Conservation (phyloP, 345 rosid genomes). For the Brassica nigra region DNA sequence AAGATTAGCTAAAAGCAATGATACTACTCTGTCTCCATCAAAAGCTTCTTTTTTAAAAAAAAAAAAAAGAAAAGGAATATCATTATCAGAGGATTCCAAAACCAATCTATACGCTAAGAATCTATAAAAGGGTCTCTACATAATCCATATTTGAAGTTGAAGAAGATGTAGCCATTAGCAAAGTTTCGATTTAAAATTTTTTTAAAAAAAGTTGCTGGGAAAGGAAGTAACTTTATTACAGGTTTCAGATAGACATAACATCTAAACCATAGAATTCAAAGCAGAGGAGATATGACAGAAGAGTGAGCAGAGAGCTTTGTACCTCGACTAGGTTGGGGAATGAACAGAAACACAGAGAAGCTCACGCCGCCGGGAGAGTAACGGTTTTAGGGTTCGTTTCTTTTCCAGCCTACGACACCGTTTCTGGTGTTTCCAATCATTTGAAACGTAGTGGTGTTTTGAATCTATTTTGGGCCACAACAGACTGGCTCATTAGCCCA, state of each 20-base stretch:
- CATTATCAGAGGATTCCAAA: constrained; percentile 4
- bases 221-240: neutral
- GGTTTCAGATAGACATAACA: neutral
- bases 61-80: neutral
- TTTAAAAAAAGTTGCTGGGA: neutral
- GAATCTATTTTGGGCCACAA: neutral
- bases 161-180: neutral
- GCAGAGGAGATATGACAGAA: constrained; percentile 15
- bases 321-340: neutral
- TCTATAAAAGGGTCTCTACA: neutral
- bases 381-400: constrained; percentile 3
- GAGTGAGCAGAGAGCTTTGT: neutral
- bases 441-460: neutral
- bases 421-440: neutral
- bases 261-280: neutral
- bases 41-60: neutral
- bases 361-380: neutral
- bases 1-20: neutral
- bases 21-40: constrained; percentile 16
- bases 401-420: neutral
- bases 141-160: neutral
- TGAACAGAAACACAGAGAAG: neutral
- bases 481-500: neutral
- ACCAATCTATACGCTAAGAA: neutral
- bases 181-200: neutral